A percentile compares a stretch with the other conserved stretches of the same genome.
Evolutionary conservation across 192 early-diverging fungal genomes (phyloP).

Genomic region (Cetraspora pellucida): DNA sequence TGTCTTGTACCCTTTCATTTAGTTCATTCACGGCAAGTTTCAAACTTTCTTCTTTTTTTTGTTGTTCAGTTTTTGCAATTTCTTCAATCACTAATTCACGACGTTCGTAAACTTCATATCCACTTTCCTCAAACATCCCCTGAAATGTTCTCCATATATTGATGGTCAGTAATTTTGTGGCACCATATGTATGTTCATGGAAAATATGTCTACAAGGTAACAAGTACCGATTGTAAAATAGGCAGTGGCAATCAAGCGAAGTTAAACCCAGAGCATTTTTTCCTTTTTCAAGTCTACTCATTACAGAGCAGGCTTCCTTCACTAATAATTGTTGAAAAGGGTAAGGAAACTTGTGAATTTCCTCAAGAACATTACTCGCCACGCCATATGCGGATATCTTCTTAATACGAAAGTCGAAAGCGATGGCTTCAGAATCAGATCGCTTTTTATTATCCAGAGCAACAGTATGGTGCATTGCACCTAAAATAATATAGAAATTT

Average conservation of each 20-base stretch:
- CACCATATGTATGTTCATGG: constrained; percentile 10
- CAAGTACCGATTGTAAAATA: not conserved
- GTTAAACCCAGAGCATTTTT: constrained; percentile 6
- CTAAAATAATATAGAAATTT: not conserved
- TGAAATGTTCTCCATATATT: constrained; percentile 24
- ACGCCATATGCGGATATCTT: constrained; percentile 14
- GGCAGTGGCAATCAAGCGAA: constrained; percentile 17
- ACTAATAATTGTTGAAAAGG: constrained; percentile 8
- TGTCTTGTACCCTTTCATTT: too few relatives aligned
- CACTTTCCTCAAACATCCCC: constrained; percentile 30
- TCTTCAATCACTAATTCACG: constrained; percentile 8
- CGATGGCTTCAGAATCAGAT: not conserved
- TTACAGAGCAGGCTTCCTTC: constrained; percentile 2
- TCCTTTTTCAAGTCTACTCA: constrained; percentile 12
- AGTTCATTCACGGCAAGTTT: constrained; percentile 4
- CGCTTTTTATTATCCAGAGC: not conserved
- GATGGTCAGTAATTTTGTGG: constrained; percentile 6
- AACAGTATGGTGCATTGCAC: not conserved
- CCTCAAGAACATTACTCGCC: not conserved
- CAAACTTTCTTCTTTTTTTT: not conserved
- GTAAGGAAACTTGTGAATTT: constrained; percentile 25
- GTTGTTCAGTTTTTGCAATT: not conserved
- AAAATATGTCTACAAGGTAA: constrained; percentile 12
- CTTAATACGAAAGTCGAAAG: constrained; percentile 15
- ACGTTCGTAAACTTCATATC: constrained; percentile 21